These are phyloP conservation scores for Mycena metata DNA, from an alignment of 768 basidiomycete genomes.

Conservation along the genomic window DNA sequence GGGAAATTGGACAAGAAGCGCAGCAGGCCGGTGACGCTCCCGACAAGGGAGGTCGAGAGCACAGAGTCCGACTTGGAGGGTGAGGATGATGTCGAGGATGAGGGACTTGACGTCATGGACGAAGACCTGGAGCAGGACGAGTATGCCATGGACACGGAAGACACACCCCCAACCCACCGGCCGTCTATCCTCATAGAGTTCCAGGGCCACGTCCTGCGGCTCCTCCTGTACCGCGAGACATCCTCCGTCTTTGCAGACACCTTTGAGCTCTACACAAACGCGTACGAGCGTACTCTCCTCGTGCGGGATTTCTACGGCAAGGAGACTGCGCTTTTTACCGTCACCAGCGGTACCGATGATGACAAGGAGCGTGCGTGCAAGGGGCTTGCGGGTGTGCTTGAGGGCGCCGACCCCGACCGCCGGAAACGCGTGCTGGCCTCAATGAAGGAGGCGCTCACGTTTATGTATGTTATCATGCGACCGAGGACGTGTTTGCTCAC, in stretches of 20 bases:
- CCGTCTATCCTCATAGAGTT: constrained; percentile 84
- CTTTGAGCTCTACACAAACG: constrained; percentile 89
- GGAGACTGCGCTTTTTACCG: constrained; percentile 80
- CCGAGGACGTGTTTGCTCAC: neutral
- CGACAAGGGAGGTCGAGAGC: constrained; percentile 47
- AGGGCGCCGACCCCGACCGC: constrained; percentile 72
- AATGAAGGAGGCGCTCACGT: constrained; percentile 79
- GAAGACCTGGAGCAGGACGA: constrained; percentile 52
- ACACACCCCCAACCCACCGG: constrained; percentile 60
- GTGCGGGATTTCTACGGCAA: constrained; percentile 93
- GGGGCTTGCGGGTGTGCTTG: constrained; percentile 77
- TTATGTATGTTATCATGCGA: constrained; percentile 73
- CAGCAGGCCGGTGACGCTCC: constrained; percentile 70
- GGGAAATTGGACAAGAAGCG: constrained; percentile 65
- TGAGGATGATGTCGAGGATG: constrained; percentile 48
- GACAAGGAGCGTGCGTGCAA: constrained; percentile 76
- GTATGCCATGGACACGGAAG: constrained; percentile 37
- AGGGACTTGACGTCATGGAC: constrained; percentile 50
- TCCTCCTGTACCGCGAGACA: constrained; percentile 89
- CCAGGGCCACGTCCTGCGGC: constrained; percentile 77
- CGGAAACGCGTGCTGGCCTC: constrained; percentile 75
- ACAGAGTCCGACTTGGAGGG: constrained; percentile 55
- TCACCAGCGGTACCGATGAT: constrained; percentile 66
- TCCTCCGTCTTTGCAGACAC: constrained; percentile 87
- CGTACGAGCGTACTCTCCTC: constrained; percentile 85